Percentiles rank a stretch among this genome's conserved stretches.
Conservation (phyloP, 208 protist genomes). For the Acanthamoeba culbertsoni region DNA sequence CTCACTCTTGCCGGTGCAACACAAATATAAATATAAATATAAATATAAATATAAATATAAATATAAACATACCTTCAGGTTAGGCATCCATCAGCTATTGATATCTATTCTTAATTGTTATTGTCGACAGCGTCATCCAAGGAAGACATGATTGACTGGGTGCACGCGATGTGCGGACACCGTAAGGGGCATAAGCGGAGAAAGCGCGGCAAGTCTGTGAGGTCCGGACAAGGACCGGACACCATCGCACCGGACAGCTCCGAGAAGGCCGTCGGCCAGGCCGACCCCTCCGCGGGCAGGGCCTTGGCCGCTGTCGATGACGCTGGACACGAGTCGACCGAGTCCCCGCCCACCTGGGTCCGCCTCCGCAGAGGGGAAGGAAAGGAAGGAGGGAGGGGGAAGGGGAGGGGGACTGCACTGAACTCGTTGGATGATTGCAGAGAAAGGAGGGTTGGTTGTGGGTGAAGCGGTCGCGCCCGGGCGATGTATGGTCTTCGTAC, state of each 20-base stretch:
- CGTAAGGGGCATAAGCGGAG: not conserved
- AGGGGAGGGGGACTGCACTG: no score
- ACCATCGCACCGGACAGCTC: no score
- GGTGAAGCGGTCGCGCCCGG: not conserved
- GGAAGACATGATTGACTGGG: not conserved
- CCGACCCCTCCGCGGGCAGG: no score
- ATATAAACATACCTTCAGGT: no score
- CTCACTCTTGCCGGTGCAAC: not conserved
- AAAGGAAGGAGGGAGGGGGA: no score
- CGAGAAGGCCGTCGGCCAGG: no score
- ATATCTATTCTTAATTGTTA: not conserved
- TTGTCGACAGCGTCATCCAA: not conserved
- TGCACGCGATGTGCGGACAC: not conserved
- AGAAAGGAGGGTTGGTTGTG: not conserved
- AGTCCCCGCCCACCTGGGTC: not conserved
- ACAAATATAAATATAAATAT: no score
- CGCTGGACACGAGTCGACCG: not conserved
- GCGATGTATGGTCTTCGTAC: not conserved
- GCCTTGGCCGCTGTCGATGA: not conserved
- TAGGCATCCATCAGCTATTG: no score
- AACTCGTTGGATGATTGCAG: not conserved
- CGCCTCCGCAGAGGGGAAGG: not conserved
- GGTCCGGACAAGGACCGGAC: not conserved
- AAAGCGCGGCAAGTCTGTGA: not conserved
- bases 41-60: no score